Base-by-base conservation (phyloP, 176 grass and related monocot species). In the Aegilops sharonensis region DNA sequence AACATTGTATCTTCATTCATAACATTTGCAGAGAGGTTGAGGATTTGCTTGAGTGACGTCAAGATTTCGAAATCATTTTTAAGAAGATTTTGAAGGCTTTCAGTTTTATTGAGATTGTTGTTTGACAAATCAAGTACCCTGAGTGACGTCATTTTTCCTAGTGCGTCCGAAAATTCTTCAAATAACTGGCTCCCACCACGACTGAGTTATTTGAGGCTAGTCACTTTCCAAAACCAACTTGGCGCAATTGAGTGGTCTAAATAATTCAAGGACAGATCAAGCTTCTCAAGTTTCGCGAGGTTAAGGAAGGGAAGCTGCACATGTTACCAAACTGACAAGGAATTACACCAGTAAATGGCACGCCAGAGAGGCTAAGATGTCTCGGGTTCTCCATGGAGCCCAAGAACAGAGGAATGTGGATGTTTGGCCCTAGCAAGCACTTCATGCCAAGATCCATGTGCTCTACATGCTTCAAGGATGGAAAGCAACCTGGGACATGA, bases 201-300 rank as follows among this genome's bases (percentile, higher is more conserved):
- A 60, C 37, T 8, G 5, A 78, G 23, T n/a, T 76, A 42, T 36
- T 40, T 40, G 8, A 40, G 39, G 9, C 39, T 40, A 1, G 2
- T 40, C 39, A 40, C 39, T 40, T 40, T 47, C 85, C 92, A 81
- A 45, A 94, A 9, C 86, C 85, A 91, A 75, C 88, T 32, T 1
- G 89, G 72, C 60, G 78, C 43, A 47, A 47, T 13, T 13, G 10
- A 47, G 43, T 47, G 43, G 43, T 47, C 43, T 47, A 47, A 13
- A 47, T 47, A 47, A 47, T 13, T 47, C 43, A 47, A 47, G 43
- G 50, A 1, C 4, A 82, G 43, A 82, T 86, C 31, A 54, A 90
- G 70, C 2, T 6, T 32, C 42, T 75, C 36, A 72, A 83, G 81
- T 42, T 83, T 61, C 59, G 68, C 61, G 70, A 60, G 34, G 14